Conservation (phyloP, 768 basidiomycete species). For the Tremella yokohamensis region DNA sequence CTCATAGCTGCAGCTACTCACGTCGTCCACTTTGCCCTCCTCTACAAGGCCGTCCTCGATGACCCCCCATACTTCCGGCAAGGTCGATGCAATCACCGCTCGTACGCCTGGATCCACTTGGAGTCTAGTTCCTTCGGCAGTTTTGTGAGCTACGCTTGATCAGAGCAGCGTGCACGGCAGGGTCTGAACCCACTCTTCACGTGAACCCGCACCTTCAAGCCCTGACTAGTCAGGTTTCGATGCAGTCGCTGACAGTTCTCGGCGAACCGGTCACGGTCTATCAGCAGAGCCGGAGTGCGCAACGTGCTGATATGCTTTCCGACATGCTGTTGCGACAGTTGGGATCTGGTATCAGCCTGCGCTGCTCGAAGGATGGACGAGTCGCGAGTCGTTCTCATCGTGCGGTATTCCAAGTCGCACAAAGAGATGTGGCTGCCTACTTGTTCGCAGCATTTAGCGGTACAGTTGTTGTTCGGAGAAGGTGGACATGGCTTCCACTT, state of each 20-base stretch:
- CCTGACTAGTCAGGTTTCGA: conserved; percentile 62
- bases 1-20: no score
- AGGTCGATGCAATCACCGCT: conserved; percentile 69
- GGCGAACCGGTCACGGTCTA: conserved; percentile 69
- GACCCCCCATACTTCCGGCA: conserved; percentile 77
- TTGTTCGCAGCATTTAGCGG: no score
- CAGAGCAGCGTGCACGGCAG: no score
- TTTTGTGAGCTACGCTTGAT: conserved; percentile 60
- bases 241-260: conserved; percentile 73
- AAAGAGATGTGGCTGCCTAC: no score
- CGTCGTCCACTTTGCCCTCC: conserved; percentile 74
- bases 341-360: no score
- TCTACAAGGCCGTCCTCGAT: conserved; percentile 64
- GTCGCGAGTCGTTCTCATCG: no score
- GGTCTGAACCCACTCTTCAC: conserved; percentile 70
- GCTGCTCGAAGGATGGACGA: no score
- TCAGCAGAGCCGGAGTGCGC: conserved; percentile 72
- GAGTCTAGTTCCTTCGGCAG: conserved; percentile 67
- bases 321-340: no score
- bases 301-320: conserved; percentile 60
- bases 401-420: no score
- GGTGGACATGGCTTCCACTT: no score
- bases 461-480: no score
- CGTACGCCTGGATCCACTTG: conserved; percentile 65
- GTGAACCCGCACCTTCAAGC: conserved; percentile 71